Base-by-base conservation (phyloP, 768 basidiomycete species). In the Royoungia palumana region DNA sequence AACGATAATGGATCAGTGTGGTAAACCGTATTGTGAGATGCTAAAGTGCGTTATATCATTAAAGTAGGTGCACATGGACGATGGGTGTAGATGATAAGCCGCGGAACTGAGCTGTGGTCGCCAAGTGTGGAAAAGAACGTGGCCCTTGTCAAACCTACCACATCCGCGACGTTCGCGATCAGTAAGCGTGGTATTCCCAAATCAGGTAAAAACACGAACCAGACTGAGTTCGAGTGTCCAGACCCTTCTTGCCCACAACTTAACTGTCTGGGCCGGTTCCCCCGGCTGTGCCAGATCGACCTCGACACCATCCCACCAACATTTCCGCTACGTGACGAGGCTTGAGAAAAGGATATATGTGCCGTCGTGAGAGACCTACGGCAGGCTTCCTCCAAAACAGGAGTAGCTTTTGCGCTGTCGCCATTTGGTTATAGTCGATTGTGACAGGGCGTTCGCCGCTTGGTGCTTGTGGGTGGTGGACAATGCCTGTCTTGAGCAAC, bases 381-480 rank as follows among this genome's bases (percentile, higher is more conserved):
- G 96, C 96, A 37, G 96, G 96, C 69, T 99, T 99, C 66, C 96
- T 79, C 96, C 96, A 99, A 77, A 99, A 99, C 35, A 99, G 66
- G 34, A 99, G 72, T 37, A 99, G 74, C 72, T 99, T 99, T 68
- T 98, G 95, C 10, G 96, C 94, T 8, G 95, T 98, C 19, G 87
- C 83, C 91, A 98, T 96, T 72, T 99, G 96, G 46, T 77, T 72
- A 55, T 88, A 83, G 69, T 99, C 94, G 47, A 98, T 78, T 42
- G 86, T 86, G 28, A 94, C 90, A 12, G 79, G 80, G 47, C 75
- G 78, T 50, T 85, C 85, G 24, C 78, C 81, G 39, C 75, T 80
- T 8, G 81, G 70, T 22, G 64, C 52, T 22, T 69, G 57, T 11
- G 72, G 64, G 54, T 83, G 76, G 60, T 96, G 94, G 8, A 79